Base-by-base conservation (phyloP, 441 rosid species). In the Syzygium malaccense region DNA sequence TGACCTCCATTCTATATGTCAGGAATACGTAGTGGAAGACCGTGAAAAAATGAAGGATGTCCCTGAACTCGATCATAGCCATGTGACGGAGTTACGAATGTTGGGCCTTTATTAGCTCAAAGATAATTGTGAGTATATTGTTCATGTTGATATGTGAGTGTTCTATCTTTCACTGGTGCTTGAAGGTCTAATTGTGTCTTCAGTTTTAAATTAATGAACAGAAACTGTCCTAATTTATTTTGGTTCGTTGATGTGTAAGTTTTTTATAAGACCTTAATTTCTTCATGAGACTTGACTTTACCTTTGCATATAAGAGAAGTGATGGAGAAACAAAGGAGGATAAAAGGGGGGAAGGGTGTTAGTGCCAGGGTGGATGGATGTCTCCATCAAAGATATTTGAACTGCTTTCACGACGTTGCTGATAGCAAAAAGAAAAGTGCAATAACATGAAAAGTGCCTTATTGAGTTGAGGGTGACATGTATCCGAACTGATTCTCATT, bases 1-100 rank as follows among this genome's bases (percentile, higher is more conserved):
- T 87, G 71, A 48, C 68, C 37, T 87, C 17, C 23, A 32, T 85
- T 85, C 64, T 12, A 32, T 85, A 75, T 89, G 84, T 85, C 94
- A 98, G 99, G 99, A 98, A 90, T 98, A 95, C 87, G 95, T 97
- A 87, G 99, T 98, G 51, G 98, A 97, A 94, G 99, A 98, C 91
- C 94, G 95, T 33, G 99, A 95, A 89, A 94, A 93, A 25, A 88
- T 92, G 90, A 95, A 97, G 93, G 88, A 91, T 88, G 94, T 94
- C 64, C 97, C 96, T 62, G 99, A 95, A 90, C 99, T 98, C 80
- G 99, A 96, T 87, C 94, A 95, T 55, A 93, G 97, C 93, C 99
- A 97, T 92, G 91, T 98, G 89, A 92, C 98, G 54, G 98, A 98
- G 91, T 95, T 98, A 87, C 93, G 97, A 91, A 98, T 98, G 98